phyloP scores from a whole-genome alignment of 345 rosid species.

The Luvunga scandens region DNA sequence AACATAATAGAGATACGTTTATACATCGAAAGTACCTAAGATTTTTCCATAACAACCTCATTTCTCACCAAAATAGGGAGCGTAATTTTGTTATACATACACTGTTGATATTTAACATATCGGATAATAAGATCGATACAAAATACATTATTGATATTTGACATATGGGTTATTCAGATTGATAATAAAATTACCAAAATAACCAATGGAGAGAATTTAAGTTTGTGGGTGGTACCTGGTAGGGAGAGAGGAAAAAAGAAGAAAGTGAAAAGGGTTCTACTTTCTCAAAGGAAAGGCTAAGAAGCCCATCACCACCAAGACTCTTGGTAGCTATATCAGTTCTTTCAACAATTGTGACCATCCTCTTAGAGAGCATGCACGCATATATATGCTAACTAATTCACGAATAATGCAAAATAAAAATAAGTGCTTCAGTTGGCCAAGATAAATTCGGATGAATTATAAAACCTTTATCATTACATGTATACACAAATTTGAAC shows the following conservation, averaged over 20 bases:
- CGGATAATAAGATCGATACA: too few relatives aligned
- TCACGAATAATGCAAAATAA: background rate
- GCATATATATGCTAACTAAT: background rate
- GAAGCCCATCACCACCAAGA: background rate
- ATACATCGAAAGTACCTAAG: too few relatives aligned
- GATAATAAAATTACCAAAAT: too few relatives aligned
- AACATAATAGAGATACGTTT: too few relatives aligned
- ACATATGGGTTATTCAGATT: too few relatives aligned
- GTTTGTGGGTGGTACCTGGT: background rate
- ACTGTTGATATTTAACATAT: too few relatives aligned
- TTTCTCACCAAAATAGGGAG: too few relatives aligned
- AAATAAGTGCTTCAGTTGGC: background rate
- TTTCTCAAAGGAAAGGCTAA: background rate
- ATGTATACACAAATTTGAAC: constrained; percentile 3
- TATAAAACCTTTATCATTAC: background rate
- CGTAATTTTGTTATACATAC: too few relatives aligned
- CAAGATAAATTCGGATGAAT: background rate
- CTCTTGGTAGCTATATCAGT: background rate
- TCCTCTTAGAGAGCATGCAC: background rate
- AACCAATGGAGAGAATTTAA: background rate
- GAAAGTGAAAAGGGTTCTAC: background rate
- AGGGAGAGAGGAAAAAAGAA: background rate
- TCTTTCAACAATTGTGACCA: background rate
- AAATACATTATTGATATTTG: too few relatives aligned
- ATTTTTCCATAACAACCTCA: too few relatives aligned